Percentiles rank a stretch among this genome's conserved stretches.
These are phyloP conservation scores for Adansonia gregorii DNA, from an alignment of 441 rosid genomes.

Conservation along the genomic window DNA sequence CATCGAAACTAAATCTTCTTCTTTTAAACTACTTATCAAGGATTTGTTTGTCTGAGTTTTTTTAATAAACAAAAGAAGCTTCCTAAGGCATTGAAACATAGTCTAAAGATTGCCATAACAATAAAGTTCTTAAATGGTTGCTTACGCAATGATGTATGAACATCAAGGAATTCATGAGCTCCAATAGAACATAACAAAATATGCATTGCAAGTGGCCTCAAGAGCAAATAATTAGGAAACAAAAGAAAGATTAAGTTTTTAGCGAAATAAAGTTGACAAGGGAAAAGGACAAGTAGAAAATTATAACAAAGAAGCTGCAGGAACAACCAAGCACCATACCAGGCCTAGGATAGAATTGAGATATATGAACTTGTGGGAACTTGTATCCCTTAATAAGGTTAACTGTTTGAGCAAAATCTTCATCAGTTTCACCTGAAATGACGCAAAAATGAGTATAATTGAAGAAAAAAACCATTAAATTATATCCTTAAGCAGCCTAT, in stretches of 20 bases:
- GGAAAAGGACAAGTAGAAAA: neutral
- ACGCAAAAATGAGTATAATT: constrained; percentile 24
- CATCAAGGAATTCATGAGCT: neutral
- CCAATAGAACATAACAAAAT: constrained; percentile 8
- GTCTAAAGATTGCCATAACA: neutral
- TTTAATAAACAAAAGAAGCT: neutral
- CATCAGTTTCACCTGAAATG: constrained; percentile 83
- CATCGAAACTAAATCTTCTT: neutral
- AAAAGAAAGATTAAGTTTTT: neutral
- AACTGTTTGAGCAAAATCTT: constrained; percentile 81
- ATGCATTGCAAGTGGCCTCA: neutral
- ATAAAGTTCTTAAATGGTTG: constrained; percentile 11
- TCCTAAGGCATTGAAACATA: neutral
- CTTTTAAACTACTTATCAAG: neutral
- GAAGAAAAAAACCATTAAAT: constrained; percentile 25
- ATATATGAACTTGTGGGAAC: constrained; percentile 91
- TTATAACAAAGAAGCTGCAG: neutral
- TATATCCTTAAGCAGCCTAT: neutral
- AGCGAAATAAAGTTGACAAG: neutral
- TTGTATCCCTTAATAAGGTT: constrained; percentile 70
- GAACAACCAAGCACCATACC: constrained; percentile 45
- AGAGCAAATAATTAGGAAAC: neutral
- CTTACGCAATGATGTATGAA: constrained; percentile 1
- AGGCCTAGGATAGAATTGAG: constrained; percentile 96
- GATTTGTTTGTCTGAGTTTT: neutral